A percentile compares a stretch with the other conserved stretches of the same genome.
Evolutionary conservation across 306 rosid species (phyloP).

Genomic region (Trifolium dubium): DNA sequence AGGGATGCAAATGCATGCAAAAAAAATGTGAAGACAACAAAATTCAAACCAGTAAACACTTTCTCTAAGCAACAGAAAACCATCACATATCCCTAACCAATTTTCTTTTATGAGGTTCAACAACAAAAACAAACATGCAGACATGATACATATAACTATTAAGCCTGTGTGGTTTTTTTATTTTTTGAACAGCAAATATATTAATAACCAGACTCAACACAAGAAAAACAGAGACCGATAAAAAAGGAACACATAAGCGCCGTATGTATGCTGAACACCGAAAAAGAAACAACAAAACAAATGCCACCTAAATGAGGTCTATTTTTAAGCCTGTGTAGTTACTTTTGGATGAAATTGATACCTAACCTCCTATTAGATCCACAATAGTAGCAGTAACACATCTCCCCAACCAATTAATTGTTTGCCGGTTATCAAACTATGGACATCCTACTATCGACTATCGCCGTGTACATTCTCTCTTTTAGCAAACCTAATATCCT

Average conservation of each 20-base stretch:
- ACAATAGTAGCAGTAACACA: not conserved
- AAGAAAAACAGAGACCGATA: no score
- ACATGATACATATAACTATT: not conserved
- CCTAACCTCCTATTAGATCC: no score
- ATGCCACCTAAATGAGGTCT: no score
- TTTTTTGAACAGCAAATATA: no score
- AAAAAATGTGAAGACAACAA: not conserved
- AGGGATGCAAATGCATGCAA: not conserved
- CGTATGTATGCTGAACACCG: no score
- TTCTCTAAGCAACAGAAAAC: not conserved
- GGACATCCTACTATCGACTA: not conserved
- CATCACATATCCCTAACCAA: constrained; percentile 2
- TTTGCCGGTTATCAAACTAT: not conserved
- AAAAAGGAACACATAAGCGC: no score
- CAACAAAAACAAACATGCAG: not conserved
- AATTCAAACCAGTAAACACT: not conserved
- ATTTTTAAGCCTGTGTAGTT: no score
- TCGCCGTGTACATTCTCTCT: not conserved
- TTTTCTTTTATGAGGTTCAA: not conserved
- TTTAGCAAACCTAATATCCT: not conserved
- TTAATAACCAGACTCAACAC: no score
- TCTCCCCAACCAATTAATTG: not conserved
- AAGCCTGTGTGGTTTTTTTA: not conserved
- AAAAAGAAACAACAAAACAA: no score
- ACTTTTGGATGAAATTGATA: no score